These are phyloP conservation scores for Aspergillus sp. DNA, from an alignment of 2,329 filamentous ascomycete genomes.

Conservation along the genomic window DNA sequence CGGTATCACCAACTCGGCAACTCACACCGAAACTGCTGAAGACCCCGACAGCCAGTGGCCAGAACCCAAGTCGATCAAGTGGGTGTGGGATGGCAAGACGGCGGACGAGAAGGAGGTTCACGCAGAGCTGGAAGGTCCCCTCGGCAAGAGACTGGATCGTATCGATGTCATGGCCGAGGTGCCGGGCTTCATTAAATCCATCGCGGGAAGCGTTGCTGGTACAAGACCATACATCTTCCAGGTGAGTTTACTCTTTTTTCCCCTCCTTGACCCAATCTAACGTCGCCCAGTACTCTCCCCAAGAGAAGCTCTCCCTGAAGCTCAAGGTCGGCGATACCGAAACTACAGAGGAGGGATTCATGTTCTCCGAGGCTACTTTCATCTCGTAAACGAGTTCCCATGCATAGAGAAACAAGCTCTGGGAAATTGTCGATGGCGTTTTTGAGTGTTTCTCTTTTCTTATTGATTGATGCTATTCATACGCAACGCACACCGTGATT, in stretches of 20 bases:
- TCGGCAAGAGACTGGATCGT: constrained; percentile 69
- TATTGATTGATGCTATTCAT: constrained; percentile 13
- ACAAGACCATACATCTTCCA: constrained; percentile 98
- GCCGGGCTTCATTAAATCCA: constrained; percentile 89
- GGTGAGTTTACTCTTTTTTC: constrained; percentile 48
- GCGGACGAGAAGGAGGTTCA: constrained; percentile 70
- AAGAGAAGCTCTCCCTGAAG: constrained; percentile 66
- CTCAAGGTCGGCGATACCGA: constrained; percentile 80
- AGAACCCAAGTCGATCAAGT: constrained; percentile 71
- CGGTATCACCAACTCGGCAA: constrained; percentile 59
- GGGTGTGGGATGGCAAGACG: constrained; percentile 71
- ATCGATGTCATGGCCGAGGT: constrained; percentile 97
- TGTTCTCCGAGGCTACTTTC: constrained; percentile 94
- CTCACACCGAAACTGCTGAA: constrained; percentile 64
- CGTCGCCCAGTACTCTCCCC: constrained; percentile 62
- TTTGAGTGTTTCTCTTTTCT: constrained; percentile 22
- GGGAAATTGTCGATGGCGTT: constrained; percentile 22
- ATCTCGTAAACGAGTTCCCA: constrained; percentile 58
- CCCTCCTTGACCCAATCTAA: too few relatives aligned
- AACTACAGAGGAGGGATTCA: constrained; percentile 67
- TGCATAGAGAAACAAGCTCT: constrained; percentile 24
- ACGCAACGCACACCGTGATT: constrained; percentile 11
- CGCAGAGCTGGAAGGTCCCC: constrained; percentile 63
- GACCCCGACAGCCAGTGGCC: constrained; percentile 85
- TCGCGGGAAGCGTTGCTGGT: constrained; percentile 81